Evolutionary conservation across 371 early-diverging fungal genomes (phyloP), one percentile per base, ranked within the genome.

Genomic region (Mycotypha africana): DNA sequence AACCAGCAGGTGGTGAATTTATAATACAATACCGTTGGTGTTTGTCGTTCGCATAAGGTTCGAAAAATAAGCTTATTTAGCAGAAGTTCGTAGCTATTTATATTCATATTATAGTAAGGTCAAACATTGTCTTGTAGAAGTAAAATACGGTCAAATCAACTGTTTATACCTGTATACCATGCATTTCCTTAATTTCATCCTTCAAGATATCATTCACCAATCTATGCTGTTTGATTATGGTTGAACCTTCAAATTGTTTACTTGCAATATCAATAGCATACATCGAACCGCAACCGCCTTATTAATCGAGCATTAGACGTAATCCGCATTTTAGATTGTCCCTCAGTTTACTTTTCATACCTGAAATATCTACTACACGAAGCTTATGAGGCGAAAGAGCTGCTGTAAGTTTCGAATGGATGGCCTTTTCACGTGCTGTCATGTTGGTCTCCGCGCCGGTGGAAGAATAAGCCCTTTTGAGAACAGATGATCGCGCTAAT

Each of bases 251-350:
- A 70, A 95, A 95, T 38, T 72, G 57, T 14, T 76, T 66, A 35
- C 89, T 79, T 22, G 85, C 81, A 55, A 95, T 85, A 52, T 89
- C 86, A 39, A 95, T 85, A 20, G 84, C 85, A 54, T 92, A 94
- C 93, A 93, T 93, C 26, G 91, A 87, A 19, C 96, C 96, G 61
- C 96, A 95, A 19, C 96, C 96, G 38, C 93, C 90, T 84, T 35
- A 14, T 20, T n/a, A n/a, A n/a, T n/a, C n/a, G n/a, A n/a, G n/a
- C n/a, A n/a, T n/a, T n/a, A n/a, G n/a, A n/a, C n/a, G n/a, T n/a
- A n/a, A n/a, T n/a, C n/a, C n/a, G n/a, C n/a, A 25, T 37, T 17
- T 10, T 45, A 34, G 17, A 12, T 28, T 28, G 12, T 8, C 12
- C 8, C 30, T 28, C 12, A 12, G 12, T 28, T 28, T 12, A 8